These are phyloP conservation scores for Cercospora sp. DNA, from an alignment of 2,329 filamentous ascomycete genomes.

Conservation along the genomic window DNA sequence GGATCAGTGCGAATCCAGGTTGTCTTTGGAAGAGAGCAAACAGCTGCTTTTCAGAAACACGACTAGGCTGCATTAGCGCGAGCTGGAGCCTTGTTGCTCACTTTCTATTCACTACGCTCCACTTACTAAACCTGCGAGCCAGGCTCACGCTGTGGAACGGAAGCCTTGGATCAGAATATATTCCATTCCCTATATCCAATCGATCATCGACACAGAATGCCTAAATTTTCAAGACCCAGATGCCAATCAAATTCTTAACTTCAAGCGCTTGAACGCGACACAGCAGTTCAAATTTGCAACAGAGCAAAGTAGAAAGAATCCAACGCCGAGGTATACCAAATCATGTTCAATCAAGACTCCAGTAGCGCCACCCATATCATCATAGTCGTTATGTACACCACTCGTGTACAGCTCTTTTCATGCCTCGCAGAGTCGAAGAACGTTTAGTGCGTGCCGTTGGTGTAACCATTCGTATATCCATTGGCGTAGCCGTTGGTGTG, in stretches of 20 bases:
- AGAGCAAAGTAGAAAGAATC: background rate
- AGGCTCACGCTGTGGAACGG: no score
- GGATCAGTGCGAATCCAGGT: no score
- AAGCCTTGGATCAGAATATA: no score
- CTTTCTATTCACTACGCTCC: no score
- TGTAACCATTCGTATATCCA: slow-evolving; percentile 13
- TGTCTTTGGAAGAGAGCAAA: no score
- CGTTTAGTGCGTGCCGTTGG: slow-evolving; percentile 8
- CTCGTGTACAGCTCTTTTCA: background rate
- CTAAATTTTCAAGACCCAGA: background rate
- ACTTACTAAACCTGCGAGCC: no score
- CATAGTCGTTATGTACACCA: background rate
- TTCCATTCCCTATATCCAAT: background rate
- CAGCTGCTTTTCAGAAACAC: no score
- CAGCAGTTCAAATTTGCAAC: background rate
- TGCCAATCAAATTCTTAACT: background rate
- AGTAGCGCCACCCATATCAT: background rate
- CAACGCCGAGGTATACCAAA: background rate
- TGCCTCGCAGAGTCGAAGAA: no score
- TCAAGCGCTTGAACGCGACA: background rate
- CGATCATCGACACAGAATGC: background rate
- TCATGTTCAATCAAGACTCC: background rate
- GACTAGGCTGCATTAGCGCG: no score
- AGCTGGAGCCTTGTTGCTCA: no score
- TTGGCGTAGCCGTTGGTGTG: slow-evolving; percentile 9